Conservation (phyloP, 2,329 filamentous ascomycete species). For the Venturia asperata region DNA sequence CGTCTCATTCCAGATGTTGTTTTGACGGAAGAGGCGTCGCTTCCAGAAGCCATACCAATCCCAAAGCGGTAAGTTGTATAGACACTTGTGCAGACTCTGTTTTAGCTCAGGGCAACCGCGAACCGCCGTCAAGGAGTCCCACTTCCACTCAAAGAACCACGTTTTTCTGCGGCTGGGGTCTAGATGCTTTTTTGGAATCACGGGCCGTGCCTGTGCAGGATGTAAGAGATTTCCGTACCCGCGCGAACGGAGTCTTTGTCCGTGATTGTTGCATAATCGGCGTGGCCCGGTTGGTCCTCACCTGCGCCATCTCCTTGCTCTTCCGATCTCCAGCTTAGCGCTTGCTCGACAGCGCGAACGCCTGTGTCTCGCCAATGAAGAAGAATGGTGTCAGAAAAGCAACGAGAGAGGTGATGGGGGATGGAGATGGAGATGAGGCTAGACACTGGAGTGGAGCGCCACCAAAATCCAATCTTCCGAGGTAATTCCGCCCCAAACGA, state of each 20-base stretch:
- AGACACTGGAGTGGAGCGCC: background rate
- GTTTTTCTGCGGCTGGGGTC: background rate
- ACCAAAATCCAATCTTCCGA: no score
- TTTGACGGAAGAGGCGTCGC: background rate
- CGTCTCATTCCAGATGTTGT: background rate
- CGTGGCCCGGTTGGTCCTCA: background rate
- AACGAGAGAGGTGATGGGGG: background rate
- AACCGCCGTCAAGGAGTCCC: background rate
- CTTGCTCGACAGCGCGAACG: no score
- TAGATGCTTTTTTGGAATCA: background rate
- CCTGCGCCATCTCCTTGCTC: no score
- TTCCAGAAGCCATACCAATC: background rate
- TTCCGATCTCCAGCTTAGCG: no score
- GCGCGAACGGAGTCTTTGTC: background rate
- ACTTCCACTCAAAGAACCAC: background rate
- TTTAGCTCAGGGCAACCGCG: background rate
- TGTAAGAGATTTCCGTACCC: background rate
- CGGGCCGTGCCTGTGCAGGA: background rate
- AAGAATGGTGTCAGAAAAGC: background rate
- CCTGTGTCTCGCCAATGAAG: background rate
- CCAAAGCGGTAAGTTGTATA: background rate
- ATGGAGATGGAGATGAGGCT: background rate
- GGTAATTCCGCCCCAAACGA: no score
- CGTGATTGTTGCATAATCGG: background rate
- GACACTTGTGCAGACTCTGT: background rate